Evolutionary conservation across 805 yeast species (phyloP).

Genomic region (Myxozyma neotropica): DNA sequence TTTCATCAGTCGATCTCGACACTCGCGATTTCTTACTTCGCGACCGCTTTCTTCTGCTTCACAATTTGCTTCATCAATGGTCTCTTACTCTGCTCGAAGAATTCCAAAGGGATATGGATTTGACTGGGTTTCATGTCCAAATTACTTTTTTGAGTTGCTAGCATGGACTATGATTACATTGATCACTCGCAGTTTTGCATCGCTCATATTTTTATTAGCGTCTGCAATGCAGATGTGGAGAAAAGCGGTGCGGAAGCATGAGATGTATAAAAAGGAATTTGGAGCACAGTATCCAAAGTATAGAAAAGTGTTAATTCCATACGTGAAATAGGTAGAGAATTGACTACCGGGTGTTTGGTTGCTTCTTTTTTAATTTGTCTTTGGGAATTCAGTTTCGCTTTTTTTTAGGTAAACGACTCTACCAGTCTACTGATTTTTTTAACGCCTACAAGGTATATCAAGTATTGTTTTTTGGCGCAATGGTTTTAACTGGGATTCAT

Average conservation of each 20-base stretch:
- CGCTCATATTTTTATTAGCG: slow-evolving; percentile 68
- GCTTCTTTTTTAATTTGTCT: not conserved
- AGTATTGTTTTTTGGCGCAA: too few relatives aligned
- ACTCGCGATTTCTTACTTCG: not conserved
- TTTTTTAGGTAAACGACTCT: too few relatives aligned
- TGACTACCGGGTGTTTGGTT: not conserved
- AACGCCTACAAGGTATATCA: too few relatives aligned
- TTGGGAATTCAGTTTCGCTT: too few relatives aligned
- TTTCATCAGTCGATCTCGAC: not conserved
- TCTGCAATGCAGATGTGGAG: slow-evolving; percentile 81
- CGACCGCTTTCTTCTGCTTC: slow-evolving; percentile 7
- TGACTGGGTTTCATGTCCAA: slow-evolving; percentile 82
- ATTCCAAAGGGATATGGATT: slow-evolving; percentile 88
- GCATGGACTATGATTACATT: slow-evolving; percentile 74
- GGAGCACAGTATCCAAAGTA: slow-evolving; percentile 77
- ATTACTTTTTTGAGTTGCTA: slow-evolving; percentile 84
- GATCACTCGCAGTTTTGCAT: slow-evolving; percentile 60
- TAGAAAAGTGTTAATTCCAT: slow-evolving; percentile 82
- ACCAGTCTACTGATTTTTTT: too few relatives aligned
- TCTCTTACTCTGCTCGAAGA: slow-evolving; percentile 50
- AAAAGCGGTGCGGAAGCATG: slow-evolving; percentile 91
- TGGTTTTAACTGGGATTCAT: too few relatives aligned
- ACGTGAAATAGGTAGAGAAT: slow-evolving; percentile 57
- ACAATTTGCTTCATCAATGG: slow-evolving; percentile 10
- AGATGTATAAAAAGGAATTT: slow-evolving; percentile 64